A percentile compares a stretch with the other conserved stretches of the same genome.
Evolutionary conservation across 805 yeast genomes (phyloP).

Genomic region (Starmerella asiatica): DNA sequence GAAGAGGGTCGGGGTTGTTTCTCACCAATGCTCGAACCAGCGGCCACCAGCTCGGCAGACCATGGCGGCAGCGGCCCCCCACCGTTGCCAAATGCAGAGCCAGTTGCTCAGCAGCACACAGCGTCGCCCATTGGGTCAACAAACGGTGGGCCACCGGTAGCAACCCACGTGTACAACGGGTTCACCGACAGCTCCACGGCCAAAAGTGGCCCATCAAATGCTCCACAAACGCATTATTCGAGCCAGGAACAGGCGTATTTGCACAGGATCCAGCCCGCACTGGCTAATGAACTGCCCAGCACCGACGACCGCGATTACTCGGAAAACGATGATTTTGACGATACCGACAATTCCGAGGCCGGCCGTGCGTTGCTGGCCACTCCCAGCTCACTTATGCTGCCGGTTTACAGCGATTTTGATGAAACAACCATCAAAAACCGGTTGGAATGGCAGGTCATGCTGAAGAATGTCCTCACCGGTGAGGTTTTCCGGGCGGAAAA

Average conservation of each 20-base stretch:
- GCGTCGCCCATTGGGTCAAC: background rate
- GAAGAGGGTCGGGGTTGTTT: too few relatives aligned
- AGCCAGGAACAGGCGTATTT: constrained; percentile 59
- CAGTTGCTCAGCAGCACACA: too few relatives aligned
- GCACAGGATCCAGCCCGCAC: constrained; percentile 45
- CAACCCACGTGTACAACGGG: background rate
- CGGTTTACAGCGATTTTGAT: constrained; percentile 18
- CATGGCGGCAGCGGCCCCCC: too few relatives aligned
- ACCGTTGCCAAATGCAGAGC: too few relatives aligned
- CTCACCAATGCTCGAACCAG: too few relatives aligned
- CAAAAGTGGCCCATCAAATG: too few relatives aligned
- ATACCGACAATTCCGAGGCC: constrained; percentile 13
- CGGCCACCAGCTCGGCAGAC: too few relatives aligned
- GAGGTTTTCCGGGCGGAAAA: constrained; percentile 89
- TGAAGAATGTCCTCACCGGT: constrained; percentile 79
- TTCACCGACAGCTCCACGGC: constrained; percentile 2
- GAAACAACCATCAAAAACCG: constrained; percentile 43
- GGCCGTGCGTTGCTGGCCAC: constrained; percentile 7
- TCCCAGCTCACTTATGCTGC: constrained; percentile 13
- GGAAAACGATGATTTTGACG: constrained; percentile 16
- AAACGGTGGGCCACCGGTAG: background rate
- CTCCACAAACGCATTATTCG: constrained; percentile 33
- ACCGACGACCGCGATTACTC: constrained; percentile 4
- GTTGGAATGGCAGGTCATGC: constrained; percentile 92
- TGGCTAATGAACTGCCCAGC: constrained; percentile 38